These are phyloP conservation scores for Drechmeria coniospora DNA, from an alignment of 2,329 filamentous ascomycete species.

Conservation along the genomic window DNA sequence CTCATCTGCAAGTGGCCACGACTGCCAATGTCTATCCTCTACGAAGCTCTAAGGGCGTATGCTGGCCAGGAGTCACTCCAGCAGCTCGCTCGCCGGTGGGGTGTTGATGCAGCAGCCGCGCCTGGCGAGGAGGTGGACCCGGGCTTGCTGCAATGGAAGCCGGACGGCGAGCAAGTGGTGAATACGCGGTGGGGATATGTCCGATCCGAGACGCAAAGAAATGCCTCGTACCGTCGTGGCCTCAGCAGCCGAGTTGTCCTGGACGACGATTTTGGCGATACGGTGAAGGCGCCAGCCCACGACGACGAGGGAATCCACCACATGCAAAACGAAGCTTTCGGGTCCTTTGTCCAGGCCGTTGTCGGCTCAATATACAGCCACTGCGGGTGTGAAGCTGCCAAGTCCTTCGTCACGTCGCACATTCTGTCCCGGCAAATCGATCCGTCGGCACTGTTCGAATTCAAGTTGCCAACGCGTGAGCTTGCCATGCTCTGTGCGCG, in stretches of 20 bases:
- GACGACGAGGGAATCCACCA: constrained; percentile 33
- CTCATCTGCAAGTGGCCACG: constrained; percentile 82
- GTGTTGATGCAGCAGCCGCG: constrained; percentile 71
- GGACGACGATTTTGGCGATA: constrained; percentile 73
- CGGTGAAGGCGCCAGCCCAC: constrained; percentile 12
- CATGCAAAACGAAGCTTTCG: constrained; percentile 59
- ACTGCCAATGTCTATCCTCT: constrained; percentile 75
- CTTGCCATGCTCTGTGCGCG: constrained; percentile 68
- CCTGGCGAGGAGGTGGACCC: constrained; percentile 87
- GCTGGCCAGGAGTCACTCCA: constrained; percentile 60
- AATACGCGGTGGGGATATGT: constrained; percentile 35
- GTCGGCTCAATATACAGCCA: constrained; percentile 79
- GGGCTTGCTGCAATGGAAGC: constrained; percentile 69
- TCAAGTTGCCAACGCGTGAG: constrained; percentile 72
- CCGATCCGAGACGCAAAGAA: constrained; percentile 31
- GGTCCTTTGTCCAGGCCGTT: constrained; percentile 68
- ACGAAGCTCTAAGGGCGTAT: constrained; percentile 74
- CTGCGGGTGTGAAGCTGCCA: constrained; percentile 60
- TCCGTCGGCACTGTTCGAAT: constrained; percentile 64
- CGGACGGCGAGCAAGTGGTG: constrained; percentile 27
- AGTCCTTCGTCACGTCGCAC: constrained; percentile 71
- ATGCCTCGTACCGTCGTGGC: constrained; percentile 42
- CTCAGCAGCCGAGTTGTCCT: constrained; percentile 65
- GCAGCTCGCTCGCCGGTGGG: constrained; percentile 71
- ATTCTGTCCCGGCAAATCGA: constrained; percentile 68